phyloP scores from a whole-genome alignment of 116 monocot species.

The Posidonia oceanica region DNA sequence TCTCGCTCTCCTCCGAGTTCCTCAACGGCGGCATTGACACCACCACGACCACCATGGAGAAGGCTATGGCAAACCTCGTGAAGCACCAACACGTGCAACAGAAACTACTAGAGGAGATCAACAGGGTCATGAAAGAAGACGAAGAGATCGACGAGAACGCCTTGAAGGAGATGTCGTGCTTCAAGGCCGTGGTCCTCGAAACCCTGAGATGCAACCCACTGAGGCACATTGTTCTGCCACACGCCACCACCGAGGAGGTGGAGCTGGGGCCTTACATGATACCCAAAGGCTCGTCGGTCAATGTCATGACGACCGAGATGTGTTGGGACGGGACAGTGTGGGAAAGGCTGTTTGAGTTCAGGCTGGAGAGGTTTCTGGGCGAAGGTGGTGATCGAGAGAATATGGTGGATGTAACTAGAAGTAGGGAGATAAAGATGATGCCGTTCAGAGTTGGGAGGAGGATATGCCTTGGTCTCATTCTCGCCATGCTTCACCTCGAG shows the following conservation, averaged over 20 bases:
- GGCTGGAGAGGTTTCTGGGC: too few relatives aligned
- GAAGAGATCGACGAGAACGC: slow-evolving; percentile 1
- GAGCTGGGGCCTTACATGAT: too few relatives aligned
- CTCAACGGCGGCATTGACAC: slow-evolving; percentile 17
- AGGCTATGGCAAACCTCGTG: slow-evolving; percentile 31
- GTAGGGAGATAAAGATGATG: too few relatives aligned
- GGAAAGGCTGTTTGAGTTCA: too few relatives aligned
- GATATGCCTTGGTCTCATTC: too few relatives aligned
- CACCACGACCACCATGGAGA: slow-evolving; percentile 14
- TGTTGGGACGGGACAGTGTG: too few relatives aligned
- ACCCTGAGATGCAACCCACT: slow-evolving; percentile 14
- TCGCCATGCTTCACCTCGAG: too few relatives aligned
- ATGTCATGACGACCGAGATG: too few relatives aligned
- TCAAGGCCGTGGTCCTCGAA: slow-evolving; percentile 18
- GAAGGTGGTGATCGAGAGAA: too few relatives aligned
- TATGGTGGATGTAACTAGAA: too few relatives aligned
- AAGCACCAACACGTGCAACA: slow-evolving; percentile 14
- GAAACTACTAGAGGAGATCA: slow-evolving; percentile 13
- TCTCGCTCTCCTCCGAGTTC: slow-evolving; percentile 33
- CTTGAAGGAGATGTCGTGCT: slow-evolving; percentile 7
- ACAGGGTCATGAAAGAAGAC: neutral
- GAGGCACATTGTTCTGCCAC: slow-evolving; percentile 6
- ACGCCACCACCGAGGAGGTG: slow-evolving; percentile 7
- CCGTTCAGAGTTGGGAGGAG: too few relatives aligned
- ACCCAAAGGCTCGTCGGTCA: too few relatives aligned